Base-by-base conservation (phyloP, 768 basidiomycete species). In the Strobilomyces dryophilus region DNA sequence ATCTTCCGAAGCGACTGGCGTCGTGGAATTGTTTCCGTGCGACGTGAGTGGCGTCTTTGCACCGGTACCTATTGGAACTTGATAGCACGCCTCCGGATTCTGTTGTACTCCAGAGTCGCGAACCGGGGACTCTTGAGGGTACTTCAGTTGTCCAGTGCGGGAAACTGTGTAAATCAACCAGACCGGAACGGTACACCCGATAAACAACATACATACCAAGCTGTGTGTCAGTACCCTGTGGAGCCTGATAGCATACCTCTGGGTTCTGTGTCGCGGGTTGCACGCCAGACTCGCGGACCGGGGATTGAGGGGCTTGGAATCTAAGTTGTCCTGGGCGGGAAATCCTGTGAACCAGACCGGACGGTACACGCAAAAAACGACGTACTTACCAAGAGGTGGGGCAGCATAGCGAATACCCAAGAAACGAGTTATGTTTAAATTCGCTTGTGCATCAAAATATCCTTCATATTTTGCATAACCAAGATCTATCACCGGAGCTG, bases 301-400 rank as follows among this genome's bases (percentile, higher is more conserved):
- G 71, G 12, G 53, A 34, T n/a, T 65, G 64, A 45, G 70, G 71
- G 8, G 65, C 67, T 40, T 60, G 49, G 53, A 61, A 72, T 9
- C 71, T 65, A 18, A 61, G 31, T 2, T 53, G 47, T n/a, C 60
- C 67, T 68, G 18, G 8, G 14, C 4, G 7, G 15, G 26, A 31
- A 10, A 10, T 6, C 29, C 7, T 29, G 29, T 6, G 10, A 11
- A 17, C n/a, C 2, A 4, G 42, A 17, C 42, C 17, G 17, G 17
- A 43, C 17, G 8, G 29, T 45, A 45, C 11, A n/a, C 24, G 17
- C 3, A n/a, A 11, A 8, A 6, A 8, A 43, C 27, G 24, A 29
- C 9, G 29, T 29, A 21, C 45, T 46, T 32, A 46, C 45, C 45
- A 18, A 35, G 20, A 15, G 45, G 45, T 4, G 45, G 20, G 9